Conservation (phyloP, 805 yeast genomes). For the Isabelozyma rhagii region DNA sequence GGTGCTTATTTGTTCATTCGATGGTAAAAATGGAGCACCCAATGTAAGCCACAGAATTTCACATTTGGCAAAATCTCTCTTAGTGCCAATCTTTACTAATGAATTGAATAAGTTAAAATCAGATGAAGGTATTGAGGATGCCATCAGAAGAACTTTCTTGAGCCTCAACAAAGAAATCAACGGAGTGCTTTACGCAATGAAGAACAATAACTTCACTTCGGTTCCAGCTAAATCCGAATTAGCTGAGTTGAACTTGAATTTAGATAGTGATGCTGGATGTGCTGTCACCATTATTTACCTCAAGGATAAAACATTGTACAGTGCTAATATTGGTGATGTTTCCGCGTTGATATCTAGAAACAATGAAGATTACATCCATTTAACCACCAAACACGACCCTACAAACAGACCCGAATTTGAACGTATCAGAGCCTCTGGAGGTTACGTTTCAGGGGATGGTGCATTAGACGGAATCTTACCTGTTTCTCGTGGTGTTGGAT, state of each 20-base stretch:
- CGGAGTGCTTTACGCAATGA: constrained; percentile 46
- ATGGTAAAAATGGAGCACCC: constrained; percentile 67
- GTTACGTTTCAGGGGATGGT: constrained; percentile 81
- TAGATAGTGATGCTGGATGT: constrained; percentile 77
- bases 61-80: constrained; percentile 65
- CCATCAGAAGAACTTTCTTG: constrained; percentile 78
- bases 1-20: constrained; percentile 76
- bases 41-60: constrained; percentile 53
- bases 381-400: constrained; percentile 83
- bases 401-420: constrained; percentile 75
- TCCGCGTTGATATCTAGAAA: constrained; percentile 74
- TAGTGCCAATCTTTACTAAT: constrained; percentile 62
- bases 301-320: constrained; percentile 63
- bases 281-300: constrained; percentile 80
- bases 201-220: constrained; percentile 39
- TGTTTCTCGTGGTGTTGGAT: constrained; percentile 91
- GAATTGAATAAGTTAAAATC: constrained; percentile 51
- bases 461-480: constrained; percentile 78
- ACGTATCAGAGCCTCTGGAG: constrained; percentile 87
- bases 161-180: constrained; percentile 80
- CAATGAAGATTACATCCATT: constrained; percentile 73
- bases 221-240: constrained; percentile 27
- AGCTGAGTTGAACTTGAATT: constrained; percentile 52
- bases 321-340: constrained; percentile 91
- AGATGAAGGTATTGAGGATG: constrained; percentile 60